Evolutionary conservation across 139 green algal genomes (phyloP).

Genomic region (Picochlorum sp.): DNA sequence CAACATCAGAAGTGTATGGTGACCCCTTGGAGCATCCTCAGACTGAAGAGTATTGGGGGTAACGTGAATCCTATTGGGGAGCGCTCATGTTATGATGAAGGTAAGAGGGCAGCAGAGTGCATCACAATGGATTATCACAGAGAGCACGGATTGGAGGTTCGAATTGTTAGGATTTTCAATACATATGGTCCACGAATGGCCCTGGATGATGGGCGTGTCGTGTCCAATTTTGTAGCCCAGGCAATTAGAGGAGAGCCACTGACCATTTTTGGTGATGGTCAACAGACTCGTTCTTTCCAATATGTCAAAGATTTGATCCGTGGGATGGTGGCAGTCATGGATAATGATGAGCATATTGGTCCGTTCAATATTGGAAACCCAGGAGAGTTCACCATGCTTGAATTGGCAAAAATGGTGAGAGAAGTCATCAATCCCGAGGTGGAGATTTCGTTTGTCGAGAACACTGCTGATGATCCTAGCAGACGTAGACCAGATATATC

Average conservation of each 20-base stretch:
- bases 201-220: conserved; percentile 95
- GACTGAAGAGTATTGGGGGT: conserved; percentile 96
- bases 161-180: conserved; percentile 99
- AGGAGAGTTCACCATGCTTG: conserved; percentile 97
- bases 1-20: conserved; percentile 95
- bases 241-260: conserved; percentile 74
- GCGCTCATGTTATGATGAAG: conserved; percentile 96
- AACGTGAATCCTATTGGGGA: conserved; percentile 99
- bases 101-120: conserved; percentile 96
- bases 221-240: conserved; percentile 96
- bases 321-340: conserved; percentile 77
- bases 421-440: conserved; percentile 78
- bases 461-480: conserved; percentile 93
- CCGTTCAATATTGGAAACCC: conserved; percentile 99
- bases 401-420: conserved; percentile 87
- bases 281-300: conserved; percentile 96
- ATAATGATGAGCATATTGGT: conserved; percentile 78
- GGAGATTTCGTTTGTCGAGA: conserved; percentile 73
- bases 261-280: conserved; percentile 92
- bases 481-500: conserved; percentile 76
- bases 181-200: conserved; percentile 97
- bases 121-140: conserved; percentile 94
- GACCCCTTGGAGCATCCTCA: conserved; percentile 97
- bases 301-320: conserved; percentile 86
- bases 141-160: conserved; percentile 73